Conservation (phyloP, 2,329 filamentous ascomycete genomes). For the Dryadomyces quercus-mongolicae region DNA sequence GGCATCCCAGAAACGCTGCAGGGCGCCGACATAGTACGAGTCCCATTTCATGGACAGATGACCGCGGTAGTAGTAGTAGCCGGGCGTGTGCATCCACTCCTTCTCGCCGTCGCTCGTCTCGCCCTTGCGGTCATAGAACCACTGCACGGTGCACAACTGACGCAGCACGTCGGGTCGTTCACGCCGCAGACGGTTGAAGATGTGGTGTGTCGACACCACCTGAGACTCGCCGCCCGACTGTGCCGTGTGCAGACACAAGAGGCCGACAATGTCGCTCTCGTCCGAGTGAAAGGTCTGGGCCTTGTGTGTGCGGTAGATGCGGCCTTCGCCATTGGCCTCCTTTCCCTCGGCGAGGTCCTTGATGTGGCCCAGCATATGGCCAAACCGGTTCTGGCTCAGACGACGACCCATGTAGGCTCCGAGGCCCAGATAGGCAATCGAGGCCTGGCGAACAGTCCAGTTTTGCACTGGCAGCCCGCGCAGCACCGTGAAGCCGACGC, state of each 20-base stretch:
- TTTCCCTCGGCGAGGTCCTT: slow-evolving; percentile 1
- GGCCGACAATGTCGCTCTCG: slow-evolving; percentile 2
- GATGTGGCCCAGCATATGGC: slow-evolving; percentile 2
- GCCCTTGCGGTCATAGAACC: slow-evolving; percentile 3
- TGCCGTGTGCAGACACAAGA: slow-evolving; percentile 1
- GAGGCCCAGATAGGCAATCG: neutral
- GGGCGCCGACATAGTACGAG: neutral
- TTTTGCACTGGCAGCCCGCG: neutral
- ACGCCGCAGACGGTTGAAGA: neutral
- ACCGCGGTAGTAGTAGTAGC: slow-evolving; percentile 1
- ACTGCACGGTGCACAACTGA: neutral
- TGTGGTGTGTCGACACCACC: slow-evolving; percentile 1
- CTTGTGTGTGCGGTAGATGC: slow-evolving; percentile 1
- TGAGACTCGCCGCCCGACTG: slow-evolving; percentile 1
- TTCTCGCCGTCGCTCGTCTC: neutral
- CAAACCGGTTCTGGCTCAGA: neutral
- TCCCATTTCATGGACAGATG: neutral
- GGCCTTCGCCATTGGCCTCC: slow-evolving; percentile 1
- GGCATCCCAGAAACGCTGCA: neutral
- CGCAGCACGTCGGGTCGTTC: neutral
- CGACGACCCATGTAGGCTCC: neutral
- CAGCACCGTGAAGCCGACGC: neutral
- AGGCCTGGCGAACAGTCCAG: neutral
- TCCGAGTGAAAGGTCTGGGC: slow-evolving; percentile 1
- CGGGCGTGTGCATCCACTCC: slow-evolving; percentile 1